Percentiles rank a stretch among this genome's conserved stretches.
Conservation (phyloP, 148 eudicot species). For the Arbutus unedo region DNA sequence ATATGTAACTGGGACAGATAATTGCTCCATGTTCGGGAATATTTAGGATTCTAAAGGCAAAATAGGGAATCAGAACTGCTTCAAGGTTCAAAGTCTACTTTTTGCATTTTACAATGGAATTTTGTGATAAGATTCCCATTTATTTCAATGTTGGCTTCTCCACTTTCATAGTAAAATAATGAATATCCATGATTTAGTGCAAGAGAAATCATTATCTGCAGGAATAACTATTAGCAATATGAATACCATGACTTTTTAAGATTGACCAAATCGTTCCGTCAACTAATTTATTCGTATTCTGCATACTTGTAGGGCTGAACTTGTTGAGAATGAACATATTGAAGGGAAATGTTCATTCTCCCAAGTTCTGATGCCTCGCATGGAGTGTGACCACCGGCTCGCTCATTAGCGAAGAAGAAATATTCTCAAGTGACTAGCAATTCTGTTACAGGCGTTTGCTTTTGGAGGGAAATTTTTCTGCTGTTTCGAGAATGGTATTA, state of each 20-base stretch:
- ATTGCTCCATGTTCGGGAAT: background rate
- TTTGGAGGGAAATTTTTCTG: background rate
- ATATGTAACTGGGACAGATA: background rate
- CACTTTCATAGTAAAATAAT: background rate
- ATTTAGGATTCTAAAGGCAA: background rate
- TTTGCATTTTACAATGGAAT: background rate
- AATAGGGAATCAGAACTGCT: background rate
- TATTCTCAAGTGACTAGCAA: background rate
- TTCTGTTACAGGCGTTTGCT: background rate
- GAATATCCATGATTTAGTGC: background rate
- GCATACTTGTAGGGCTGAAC: background rate
- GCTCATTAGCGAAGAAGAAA: background rate
- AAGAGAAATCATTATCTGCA: background rate
- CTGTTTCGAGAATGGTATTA: background rate
- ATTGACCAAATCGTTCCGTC: background rate
- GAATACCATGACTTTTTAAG: background rate
- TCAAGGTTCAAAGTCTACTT: background rate
- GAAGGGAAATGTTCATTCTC: background rate
- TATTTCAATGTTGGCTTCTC: background rate
- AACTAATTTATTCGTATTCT: background rate
- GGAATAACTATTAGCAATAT: background rate
- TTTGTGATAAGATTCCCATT: background rate
- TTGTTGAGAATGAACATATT: background rate
- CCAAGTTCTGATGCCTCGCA: background rate
- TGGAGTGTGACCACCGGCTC: background rate